Percentiles rank a stretch among this genome's conserved stretches.
These are phyloP conservation scores for Guadua angustifolia DNA, from an alignment of 176 grass and related monocot species.

Conservation along the genomic window DNA sequence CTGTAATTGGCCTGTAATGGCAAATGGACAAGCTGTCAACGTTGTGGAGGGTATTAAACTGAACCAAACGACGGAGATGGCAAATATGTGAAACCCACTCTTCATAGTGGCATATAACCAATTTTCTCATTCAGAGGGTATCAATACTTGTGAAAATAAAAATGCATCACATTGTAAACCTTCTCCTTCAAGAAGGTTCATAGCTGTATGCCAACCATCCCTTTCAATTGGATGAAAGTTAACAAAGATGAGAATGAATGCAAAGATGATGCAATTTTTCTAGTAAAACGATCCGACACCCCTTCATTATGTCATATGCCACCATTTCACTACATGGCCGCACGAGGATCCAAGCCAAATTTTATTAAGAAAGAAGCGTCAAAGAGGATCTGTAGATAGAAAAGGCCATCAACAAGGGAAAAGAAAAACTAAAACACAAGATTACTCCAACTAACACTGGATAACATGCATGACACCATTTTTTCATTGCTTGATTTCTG, in stretches of 20 bases:
- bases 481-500: too few relatives aligned
- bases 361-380: too few relatives aligned
- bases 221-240: not conserved
- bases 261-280: not conserved
- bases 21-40: too few relatives aligned
- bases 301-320: not conserved
- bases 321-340: not conserved
- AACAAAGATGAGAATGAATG: not conserved
- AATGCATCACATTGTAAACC: not conserved
- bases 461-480: not conserved
- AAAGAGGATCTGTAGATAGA: too few relatives aligned
- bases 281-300: not conserved
- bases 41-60: too few relatives aligned
- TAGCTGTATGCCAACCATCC: not conserved
- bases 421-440: not conserved
- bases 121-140: not conserved
- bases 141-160: not conserved
- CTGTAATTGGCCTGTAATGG: too few relatives aligned
- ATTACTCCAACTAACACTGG: not conserved
- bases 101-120: too few relatives aligned
- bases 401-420: too few relatives aligned
- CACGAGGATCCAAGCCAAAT: not conserved
- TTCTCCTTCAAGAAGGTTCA: not conserved
- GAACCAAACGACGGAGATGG: too few relatives aligned
- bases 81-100: too few relatives aligned